Percentiles rank a stretch among this genome's conserved stretches.
phyloP scores from a whole-genome alignment of 2,329 filamentous ascomycete genomes.

The Lachnellula occidentalis region DNA sequence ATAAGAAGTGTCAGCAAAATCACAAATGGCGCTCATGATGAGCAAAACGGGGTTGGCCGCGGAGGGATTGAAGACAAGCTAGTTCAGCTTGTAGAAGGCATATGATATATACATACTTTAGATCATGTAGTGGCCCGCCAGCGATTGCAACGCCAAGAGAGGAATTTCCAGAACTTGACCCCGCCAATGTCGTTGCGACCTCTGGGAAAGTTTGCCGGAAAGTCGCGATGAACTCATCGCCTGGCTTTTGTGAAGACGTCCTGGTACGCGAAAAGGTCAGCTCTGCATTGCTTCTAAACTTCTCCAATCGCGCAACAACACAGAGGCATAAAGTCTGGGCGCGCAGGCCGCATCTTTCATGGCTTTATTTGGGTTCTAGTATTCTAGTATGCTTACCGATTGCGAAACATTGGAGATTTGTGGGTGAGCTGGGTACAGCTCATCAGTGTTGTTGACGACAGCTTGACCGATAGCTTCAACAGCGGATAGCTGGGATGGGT shows the following conservation, averaged over 20 bases:
- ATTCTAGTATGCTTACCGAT: conserved; percentile 26
- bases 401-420: conserved; percentile 32
- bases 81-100: background rate
- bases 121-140: conserved; percentile 26
- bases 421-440: conserved; percentile 17
- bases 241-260: conserved; percentile 68
- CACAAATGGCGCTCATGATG: background rate
- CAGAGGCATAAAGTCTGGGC: background rate
- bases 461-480: background rate
- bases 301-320: background rate
- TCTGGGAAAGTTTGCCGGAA: conserved; percentile 83
- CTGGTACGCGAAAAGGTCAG: conserved; percentile 41
- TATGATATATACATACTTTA: conserved; percentile 17
- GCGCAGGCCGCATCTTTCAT: background rate
- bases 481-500: background rate
- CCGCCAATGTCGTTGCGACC: conserved; percentile 46
- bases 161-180: conserved; percentile 35
- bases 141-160: conserved; percentile 17
- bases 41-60: background rate
- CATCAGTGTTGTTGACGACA: conserved; percentile 11
- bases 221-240: conserved; percentile 74
- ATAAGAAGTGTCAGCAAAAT: conserved; percentile 7
- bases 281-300: background rate
- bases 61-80: background rate
- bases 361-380: background rate